These are phyloP conservation scores for Isatis tinctoria DNA, from an alignment of 345 rosid species.

Conservation along the genomic window DNA sequence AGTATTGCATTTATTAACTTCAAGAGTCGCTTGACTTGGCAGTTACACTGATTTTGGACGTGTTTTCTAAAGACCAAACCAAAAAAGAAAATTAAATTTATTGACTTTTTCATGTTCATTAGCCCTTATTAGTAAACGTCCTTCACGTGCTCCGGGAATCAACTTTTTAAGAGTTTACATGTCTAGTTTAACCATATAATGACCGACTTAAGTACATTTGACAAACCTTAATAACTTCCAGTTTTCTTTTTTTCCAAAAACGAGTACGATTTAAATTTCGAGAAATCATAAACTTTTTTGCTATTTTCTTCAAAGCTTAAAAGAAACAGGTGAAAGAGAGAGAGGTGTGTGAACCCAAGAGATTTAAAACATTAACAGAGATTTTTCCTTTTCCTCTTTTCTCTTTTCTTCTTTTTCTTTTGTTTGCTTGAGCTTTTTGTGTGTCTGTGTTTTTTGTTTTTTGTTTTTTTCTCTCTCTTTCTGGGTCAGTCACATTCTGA, in stretches of 20 bases:
- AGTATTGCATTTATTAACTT: slow-evolving; percentile 22
- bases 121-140: slow-evolving; percentile 12
- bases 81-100: background rate
- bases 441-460: background rate
- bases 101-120: slow-evolving; percentile 14
- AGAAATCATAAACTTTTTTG: background rate
- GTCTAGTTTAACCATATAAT: background rate
- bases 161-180: slow-evolving; percentile 1
- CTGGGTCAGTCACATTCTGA: slow-evolving; percentile 28
- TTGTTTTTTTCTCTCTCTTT: slow-evolving; percentile 1
- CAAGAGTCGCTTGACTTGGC: slow-evolving; percentile 14
- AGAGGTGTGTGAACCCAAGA: background rate
- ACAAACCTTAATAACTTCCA: background rate
- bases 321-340: background rate
- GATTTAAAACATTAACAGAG: background rate
- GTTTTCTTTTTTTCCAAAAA: background rate
- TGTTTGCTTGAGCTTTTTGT: background rate
- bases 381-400: background rate
- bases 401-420: background rate
- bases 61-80: background rate
- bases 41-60: slow-evolving; percentile 27
- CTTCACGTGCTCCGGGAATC: slow-evolving; percentile 31
- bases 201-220: background rate
- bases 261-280: background rate
- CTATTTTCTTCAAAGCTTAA: background rate